These are phyloP conservation scores for Penicillium sp. DNA, from an alignment of 2,329 filamentous ascomycete species.

Conservation along the genomic window DNA sequence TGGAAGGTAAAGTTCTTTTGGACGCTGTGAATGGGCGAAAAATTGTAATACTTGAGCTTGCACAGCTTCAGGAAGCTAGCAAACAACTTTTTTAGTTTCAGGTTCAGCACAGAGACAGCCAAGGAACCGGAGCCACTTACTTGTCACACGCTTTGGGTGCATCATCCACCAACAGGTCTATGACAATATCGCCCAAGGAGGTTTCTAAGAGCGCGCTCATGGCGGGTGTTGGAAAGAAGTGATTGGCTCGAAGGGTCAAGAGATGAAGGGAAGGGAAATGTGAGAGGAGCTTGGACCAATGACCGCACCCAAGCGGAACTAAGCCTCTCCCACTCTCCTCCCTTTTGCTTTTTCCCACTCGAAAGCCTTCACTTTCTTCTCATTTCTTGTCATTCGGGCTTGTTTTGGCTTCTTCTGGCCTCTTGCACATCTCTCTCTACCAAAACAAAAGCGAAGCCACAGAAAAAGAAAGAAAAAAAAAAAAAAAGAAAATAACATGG, in stretches of 20 bases:
- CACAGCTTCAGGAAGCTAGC: constrained; percentile 93
- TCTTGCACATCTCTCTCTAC: no score
- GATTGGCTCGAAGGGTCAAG: constrained; percentile 6
- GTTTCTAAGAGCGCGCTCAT: constrained; percentile 97
- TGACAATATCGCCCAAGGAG: constrained; percentile 88
- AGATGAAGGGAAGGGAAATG: constrained; percentile 9
- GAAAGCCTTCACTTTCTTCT: not conserved
- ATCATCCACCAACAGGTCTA: constrained; percentile 86
- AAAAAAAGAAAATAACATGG: no score
- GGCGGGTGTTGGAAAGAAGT: not conserved
- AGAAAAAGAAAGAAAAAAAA: no score
- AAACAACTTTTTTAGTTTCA: constrained; percentile 52
- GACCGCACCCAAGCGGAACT: constrained; percentile 8
- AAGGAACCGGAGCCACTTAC: constrained; percentile 55
- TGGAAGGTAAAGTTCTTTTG: constrained; percentile 97
- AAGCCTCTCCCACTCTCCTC: constrained; percentile 3
- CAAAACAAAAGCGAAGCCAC: no score
- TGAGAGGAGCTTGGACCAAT: constrained; percentile 22
- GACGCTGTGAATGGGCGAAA: constrained; percentile 84
- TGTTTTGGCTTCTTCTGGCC: not conserved
- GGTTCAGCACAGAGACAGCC: constrained; percentile 52
- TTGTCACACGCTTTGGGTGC: constrained; percentile 93
- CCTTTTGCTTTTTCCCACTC: not conserved
- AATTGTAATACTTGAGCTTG: constrained; percentile 99
- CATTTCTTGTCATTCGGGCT: not conserved